These are phyloP conservation scores for Madurella mycetomatis DNA, from an alignment of 2,329 filamentous ascomycete species.

Conservation along the genomic window DNA sequence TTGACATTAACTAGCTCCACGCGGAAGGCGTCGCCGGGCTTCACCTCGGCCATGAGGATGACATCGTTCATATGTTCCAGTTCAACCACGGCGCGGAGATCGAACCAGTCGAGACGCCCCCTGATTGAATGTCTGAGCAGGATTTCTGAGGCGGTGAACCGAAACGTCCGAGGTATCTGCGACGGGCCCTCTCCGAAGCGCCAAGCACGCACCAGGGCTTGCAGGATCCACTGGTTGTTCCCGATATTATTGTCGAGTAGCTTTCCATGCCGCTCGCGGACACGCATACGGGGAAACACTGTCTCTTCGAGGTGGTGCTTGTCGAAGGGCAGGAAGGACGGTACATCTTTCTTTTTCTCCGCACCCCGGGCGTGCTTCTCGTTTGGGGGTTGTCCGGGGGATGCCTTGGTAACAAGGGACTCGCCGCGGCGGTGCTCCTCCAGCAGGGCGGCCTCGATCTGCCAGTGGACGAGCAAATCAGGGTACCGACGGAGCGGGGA, in stretches of 20 bases:
- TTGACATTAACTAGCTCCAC: slow-evolving; percentile 54
- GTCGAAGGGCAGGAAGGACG: slow-evolving; percentile 43
- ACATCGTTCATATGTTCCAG: slow-evolving; percentile 36
- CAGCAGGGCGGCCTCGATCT: slow-evolving; percentile 56
- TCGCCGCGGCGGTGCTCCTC: slow-evolving; percentile 37
- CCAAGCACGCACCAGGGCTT: slow-evolving; percentile 59
- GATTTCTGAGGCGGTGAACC: slow-evolving; percentile 42
- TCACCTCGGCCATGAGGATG: slow-evolving; percentile 40
- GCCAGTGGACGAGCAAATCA: slow-evolving; percentile 63
- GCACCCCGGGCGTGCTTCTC: background rate
- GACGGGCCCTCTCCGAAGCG: slow-evolving; percentile 41
- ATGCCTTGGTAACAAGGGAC: slow-evolving; percentile 28
- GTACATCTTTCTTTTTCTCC: background rate
- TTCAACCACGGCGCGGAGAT: slow-evolving; percentile 40
- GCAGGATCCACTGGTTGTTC: slow-evolving; percentile 50
- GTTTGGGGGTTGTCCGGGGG: background rate
- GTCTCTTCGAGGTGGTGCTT: slow-evolving; percentile 36
- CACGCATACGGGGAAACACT: slow-evolving; percentile 46
- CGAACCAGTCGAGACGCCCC: slow-evolving; percentile 50
- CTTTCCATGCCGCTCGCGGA: slow-evolving; percentile 50
- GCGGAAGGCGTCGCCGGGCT: slow-evolving; percentile 49
- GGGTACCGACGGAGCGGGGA: slow-evolving; percentile 62
- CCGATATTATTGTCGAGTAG: slow-evolving; percentile 42
- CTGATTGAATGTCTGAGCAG: slow-evolving; percentile 29
- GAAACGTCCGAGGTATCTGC: slow-evolving; percentile 44